These are phyloP conservation scores for Calonectria pauciramosa DNA, from an alignment of 2,329 filamentous ascomycete genomes.

Conservation along the genomic window DNA sequence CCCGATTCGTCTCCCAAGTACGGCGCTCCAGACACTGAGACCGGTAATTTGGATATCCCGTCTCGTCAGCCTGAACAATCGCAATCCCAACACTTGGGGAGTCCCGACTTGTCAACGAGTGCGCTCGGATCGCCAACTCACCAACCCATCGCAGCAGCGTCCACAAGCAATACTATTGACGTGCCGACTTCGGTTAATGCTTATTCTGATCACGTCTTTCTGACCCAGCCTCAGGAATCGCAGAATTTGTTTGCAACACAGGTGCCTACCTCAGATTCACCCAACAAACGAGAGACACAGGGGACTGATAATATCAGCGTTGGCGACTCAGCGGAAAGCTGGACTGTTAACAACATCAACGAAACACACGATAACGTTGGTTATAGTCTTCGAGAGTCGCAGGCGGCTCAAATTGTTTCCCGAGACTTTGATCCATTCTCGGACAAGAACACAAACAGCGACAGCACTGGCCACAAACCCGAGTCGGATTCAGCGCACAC, in stretches of 20 bases:
- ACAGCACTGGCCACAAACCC: constrained; percentile 19
- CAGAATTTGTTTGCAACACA: constrained; percentile 9
- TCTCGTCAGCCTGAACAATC: constrained; percentile 45
- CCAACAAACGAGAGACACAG: not conserved
- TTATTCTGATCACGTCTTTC: constrained; percentile 24
- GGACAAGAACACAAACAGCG: constrained; percentile 30
- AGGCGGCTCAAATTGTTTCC: constrained; percentile 47
- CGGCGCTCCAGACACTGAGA: constrained; percentile 30
- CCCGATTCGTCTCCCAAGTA: constrained; percentile 25
- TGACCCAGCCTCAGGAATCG: constrained; percentile 37
- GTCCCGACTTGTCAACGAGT: constrained; percentile 11
- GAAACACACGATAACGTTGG: not conserved
- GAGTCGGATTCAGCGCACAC: not conserved
- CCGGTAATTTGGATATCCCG: constrained; percentile 38
- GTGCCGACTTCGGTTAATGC: not conserved
- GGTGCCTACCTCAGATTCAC: constrained; percentile 11
- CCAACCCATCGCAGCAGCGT: not conserved
- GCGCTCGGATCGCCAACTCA: not conserved
- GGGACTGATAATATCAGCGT: not conserved
- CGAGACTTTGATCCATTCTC: constrained; percentile 31
- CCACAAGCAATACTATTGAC: not conserved
- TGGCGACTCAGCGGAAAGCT: not conserved
- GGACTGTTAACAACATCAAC: not conserved
- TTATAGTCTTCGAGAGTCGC: constrained; percentile 33
- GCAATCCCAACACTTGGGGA: constrained; percentile 2